A percentile compares a stretch with the other conserved stretches of the same genome.
These are phyloP conservation scores for Phaffia australis DNA, from an alignment of 768 basidiomycete genomes.

Conservation along the genomic window DNA sequence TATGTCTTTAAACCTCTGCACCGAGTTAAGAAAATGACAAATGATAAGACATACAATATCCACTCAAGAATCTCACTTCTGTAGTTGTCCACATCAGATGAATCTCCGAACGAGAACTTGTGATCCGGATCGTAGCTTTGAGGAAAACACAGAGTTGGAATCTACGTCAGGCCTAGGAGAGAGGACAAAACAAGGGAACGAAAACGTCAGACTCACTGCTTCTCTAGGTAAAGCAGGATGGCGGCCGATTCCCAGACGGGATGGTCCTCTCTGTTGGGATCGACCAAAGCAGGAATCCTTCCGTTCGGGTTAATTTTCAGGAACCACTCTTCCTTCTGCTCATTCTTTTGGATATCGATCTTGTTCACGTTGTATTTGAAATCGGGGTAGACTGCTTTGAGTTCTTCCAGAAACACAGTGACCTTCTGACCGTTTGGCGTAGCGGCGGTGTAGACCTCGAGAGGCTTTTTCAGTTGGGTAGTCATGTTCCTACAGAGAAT, in stretches of 20 bases:
- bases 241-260: slow-evolving; percentile 58
- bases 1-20: too few relatives aligned
- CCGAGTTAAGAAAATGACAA: background rate
- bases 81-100: slow-evolving; percentile 13
- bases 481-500: too few relatives aligned
- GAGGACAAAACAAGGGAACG: background rate
- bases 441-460: too few relatives aligned
- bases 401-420: slow-evolving; percentile 44
- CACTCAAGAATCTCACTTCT: slow-evolving; percentile 16
- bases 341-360: slow-evolving; percentile 53
- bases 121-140: slow-evolving; percentile 57
- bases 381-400: slow-evolving; percentile 45
- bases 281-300: slow-evolving; percentile 57
- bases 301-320: slow-evolving; percentile 45
- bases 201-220: slow-evolving; percentile 41
- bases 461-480: too few relatives aligned
- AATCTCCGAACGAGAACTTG: slow-evolving; percentile 44
- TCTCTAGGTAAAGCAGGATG: slow-evolving; percentile 66
- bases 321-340: slow-evolving; percentile 77
- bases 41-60: slow-evolving; percentile 6
- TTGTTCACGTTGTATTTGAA: slow-evolving; percentile 38
- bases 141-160: background rate
- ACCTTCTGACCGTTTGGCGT: slow-evolving; percentile 1
- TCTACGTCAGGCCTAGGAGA: background rate
- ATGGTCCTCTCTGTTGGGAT: slow-evolving; percentile 52